Evolutionary conservation across 768 basidiomycete genomes (phyloP).

Genomic region (Tulasnella sp.): DNA sequence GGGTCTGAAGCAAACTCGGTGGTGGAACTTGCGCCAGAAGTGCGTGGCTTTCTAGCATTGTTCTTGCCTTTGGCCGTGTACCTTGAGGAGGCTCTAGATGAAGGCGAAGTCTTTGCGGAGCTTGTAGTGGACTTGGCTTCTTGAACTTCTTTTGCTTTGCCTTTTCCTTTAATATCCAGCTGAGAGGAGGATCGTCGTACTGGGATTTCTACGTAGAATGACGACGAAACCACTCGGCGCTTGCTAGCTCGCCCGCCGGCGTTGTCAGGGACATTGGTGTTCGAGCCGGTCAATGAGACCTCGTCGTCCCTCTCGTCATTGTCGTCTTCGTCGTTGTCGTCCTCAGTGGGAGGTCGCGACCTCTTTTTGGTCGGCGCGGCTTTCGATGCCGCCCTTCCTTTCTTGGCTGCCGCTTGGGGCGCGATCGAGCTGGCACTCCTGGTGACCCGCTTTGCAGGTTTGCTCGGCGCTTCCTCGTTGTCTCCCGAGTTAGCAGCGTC

Average conservation of each 20-base stretch:
- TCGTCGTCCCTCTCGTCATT: not conserved
- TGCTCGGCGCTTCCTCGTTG: not conserved
- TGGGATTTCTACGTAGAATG: constrained; percentile 19
- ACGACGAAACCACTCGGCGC: constrained; percentile 15
- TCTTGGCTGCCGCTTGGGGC: constrained; percentile 5
- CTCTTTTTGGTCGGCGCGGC: constrained; percentile 7
- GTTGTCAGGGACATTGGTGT: not conserved
- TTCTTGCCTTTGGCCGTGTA: not conserved
- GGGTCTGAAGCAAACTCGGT: not conserved
- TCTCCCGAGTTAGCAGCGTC: not conserved
- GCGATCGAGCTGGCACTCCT: not conserved
- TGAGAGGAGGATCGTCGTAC: constrained; percentile 2
- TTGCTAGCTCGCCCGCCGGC: constrained; percentile 12
- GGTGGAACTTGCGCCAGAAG: constrained; percentile 7
- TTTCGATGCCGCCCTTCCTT: constrained; percentile 17
- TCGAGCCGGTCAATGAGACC: not conserved
- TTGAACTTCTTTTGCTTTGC: constrained; percentile 23
- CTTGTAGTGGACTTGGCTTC: not conserved
- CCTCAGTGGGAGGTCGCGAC: constrained; percentile 2
- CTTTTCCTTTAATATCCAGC: constrained; percentile 27
- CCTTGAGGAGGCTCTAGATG: constrained; percentile 10
- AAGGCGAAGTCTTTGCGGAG: not conserved
- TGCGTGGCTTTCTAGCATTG: not conserved
- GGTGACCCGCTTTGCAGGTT: constrained; percentile 13
- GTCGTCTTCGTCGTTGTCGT: not conserved